Conservation (phyloP, 2,329 filamentous ascomycete species). For the Aspergillus ustus region DNA sequence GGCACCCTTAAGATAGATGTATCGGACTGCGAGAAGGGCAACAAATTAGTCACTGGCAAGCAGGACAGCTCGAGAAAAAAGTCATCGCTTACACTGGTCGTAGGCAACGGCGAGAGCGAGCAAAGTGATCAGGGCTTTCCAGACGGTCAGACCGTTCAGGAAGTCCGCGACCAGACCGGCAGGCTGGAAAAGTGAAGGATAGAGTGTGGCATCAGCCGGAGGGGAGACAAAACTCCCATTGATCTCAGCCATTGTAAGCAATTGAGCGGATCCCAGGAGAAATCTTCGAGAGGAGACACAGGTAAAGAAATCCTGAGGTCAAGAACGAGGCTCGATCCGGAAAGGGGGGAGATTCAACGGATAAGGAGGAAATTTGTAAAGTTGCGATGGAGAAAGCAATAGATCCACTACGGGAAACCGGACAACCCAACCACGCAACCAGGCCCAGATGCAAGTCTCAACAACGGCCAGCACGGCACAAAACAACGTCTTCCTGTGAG, state of each 20-base stretch:
- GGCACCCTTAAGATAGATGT: constrained; percentile 73
- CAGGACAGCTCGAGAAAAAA: neutral
- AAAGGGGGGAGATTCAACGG: constrained; percentile 11
- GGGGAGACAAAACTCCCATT: constrained; percentile 74
- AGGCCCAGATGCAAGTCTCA: neutral
- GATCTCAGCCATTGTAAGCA: constrained; percentile 50
- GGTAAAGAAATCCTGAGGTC: constrained; percentile 13
- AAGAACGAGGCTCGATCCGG: constrained; percentile 7
- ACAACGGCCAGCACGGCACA: constrained; percentile 4
- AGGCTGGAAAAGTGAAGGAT: constrained; percentile 56
- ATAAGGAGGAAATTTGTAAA: constrained; percentile 14
- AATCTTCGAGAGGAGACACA: constrained; percentile 22
- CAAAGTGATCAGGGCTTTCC: constrained; percentile 71
- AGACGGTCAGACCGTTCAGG: constrained; percentile 64
- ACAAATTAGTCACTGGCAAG: constrained; percentile 4
- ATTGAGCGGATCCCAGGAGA: constrained; percentile 19
- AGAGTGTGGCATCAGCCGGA: constrained; percentile 65
- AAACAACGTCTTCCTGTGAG: constrained; percentile 7
- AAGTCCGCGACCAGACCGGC: constrained; percentile 57
- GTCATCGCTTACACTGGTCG: constrained; percentile 76
- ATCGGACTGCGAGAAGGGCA: constrained; percentile 62
- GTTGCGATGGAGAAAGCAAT: neutral
- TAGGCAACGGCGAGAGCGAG: constrained; percentile 76
- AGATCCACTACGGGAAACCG: constrained; percentile 1
- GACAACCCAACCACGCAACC: constrained; percentile 11